Base-by-base conservation (phyloP, 2,329 filamentous ascomycete genomes). In the Mycosphaerella arachidis region DNA sequence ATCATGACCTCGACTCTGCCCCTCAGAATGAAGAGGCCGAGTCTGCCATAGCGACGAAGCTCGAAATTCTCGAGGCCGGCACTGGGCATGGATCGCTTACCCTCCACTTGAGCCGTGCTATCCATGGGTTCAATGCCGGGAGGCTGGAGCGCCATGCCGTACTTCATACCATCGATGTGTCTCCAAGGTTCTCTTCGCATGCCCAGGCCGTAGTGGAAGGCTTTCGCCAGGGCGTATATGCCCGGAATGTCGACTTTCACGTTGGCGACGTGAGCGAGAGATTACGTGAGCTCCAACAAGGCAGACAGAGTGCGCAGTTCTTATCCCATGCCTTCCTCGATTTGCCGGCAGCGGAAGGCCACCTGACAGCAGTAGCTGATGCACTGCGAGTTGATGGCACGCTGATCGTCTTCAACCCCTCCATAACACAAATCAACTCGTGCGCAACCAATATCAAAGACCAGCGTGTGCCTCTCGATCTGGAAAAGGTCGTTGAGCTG, bases 81-180 rank as follows among this genome's bases (percentile, higher is more conserved):
- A 94, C 90, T 3, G 91, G 90, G n/a, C 89, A 92, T 79, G 91
- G 90, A 59, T 86, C 87, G 35, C 75, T 94, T 59, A 93, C 90
- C 0, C 75, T 94, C 4, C 84, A 92, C 69, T 79, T 94, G 24
- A 86, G 89, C 31, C 83, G 89, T 55, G 89, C 89, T 2, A 84
- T 94, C 50, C 88, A 92, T 70, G 89, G 84, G 48, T 88, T 85
- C 18, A 92, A 92, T 68, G 76, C 83, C 13, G 68, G 73, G n/a
- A 33, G 30, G 56, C 71, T 30, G 46, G 52, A 59, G 37, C 84
- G 90, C 29, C 79, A 82, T 56, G 89, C 89, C 35, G 75, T 93
- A n/a, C 76, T 94, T 3, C 89, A 93, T 71, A 90, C 87, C 1
- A 79, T 92, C 48, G 90, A 94, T 67, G 79, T 84, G 45, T 86